Conservation (phyloP, 2,329 filamentous ascomycete genomes). For the Rhinocladiella similis region DNA sequence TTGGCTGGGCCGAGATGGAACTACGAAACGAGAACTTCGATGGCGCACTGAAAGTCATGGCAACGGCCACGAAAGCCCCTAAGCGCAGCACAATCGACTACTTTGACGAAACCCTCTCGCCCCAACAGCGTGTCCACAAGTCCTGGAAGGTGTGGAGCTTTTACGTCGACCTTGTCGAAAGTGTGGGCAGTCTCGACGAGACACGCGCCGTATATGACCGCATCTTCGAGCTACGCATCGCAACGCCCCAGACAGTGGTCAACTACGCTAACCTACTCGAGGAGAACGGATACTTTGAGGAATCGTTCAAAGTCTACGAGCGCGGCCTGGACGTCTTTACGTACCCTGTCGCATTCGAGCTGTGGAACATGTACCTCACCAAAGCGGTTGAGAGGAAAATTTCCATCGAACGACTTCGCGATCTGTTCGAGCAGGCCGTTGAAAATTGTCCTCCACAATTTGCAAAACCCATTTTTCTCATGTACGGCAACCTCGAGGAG, state of each 20-base stretch:
- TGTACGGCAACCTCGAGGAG: slow-evolving; percentile 98
- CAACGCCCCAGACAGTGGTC: slow-evolving; percentile 96
- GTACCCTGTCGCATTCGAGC: slow-evolving; percentile 95
- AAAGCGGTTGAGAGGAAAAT: slow-evolving; percentile 97
- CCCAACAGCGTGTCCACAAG: slow-evolving; percentile 96
- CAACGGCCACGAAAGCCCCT: slow-evolving; percentile 93
- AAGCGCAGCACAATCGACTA: slow-evolving; percentile 99
- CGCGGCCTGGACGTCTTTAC: slow-evolving; percentile 96
- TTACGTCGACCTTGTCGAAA: slow-evolving; percentile 96
- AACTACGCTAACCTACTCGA: slow-evolving; percentile 96
- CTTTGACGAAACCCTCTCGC: slow-evolving; percentile 90
- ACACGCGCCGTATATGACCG: slow-evolving; percentile 93
- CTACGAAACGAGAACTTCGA: slow-evolving; percentile 95
- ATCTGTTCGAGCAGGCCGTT: slow-evolving; percentile 95
- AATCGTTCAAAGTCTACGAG: slow-evolving; percentile 97
- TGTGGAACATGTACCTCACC: slow-evolving; percentile 97
- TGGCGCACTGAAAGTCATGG: slow-evolving; percentile 91
- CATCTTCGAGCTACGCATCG: slow-evolving; percentile 96
- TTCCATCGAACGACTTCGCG: slow-evolving; percentile 86
- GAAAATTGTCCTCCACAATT: slow-evolving; percentile 95
- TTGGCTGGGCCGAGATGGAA: slow-evolving; percentile 98
- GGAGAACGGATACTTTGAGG: slow-evolving; percentile 92
- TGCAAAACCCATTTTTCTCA: slow-evolving; percentile 91
- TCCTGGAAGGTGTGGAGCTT: slow-evolving; percentile 99
- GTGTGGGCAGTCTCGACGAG: slow-evolving; percentile 85